Conservation (phyloP, 305 asterid genomes). For the Fraxinus floribunda region DNA sequence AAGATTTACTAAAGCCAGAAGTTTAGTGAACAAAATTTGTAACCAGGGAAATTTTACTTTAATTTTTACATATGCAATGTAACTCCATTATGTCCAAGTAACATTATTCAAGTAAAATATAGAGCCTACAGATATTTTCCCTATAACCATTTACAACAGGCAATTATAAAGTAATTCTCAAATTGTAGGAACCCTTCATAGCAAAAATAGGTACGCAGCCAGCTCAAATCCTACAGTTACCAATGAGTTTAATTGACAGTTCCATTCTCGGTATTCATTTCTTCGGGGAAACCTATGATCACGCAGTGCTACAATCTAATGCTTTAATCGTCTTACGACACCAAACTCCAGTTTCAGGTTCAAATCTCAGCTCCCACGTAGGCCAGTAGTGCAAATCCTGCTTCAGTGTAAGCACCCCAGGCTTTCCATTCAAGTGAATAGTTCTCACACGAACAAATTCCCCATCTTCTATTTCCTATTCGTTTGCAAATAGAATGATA, state of each 20-base stretch:
- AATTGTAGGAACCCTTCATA: neutral
- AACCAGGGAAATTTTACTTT: neutral
- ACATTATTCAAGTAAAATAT: neutral
- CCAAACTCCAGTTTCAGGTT: slow-evolving; percentile 82
- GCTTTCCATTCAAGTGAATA: slow-evolving; percentile 89
- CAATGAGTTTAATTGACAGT: neutral
- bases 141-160: neutral
- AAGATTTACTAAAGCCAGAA: neutral
- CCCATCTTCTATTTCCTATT: slow-evolving; percentile 76
- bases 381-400: slow-evolving; percentile 99
- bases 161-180: neutral
- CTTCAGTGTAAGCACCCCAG: slow-evolving; percentile 83
- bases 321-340: slow-evolving; percentile 68
- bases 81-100: too few species aligned
- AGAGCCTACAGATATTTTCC: neutral
- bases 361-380: slow-evolving; percentile 90
- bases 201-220: neutral
- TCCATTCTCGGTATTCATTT: neutral
- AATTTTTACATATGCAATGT: too few species aligned
- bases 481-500: neutral
- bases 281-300: slow-evolving; percentile 14
- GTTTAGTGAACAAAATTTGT: neutral
- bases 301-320: slow-evolving; percentile 34
- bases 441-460: slow-evolving; percentile 87
- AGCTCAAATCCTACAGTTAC: neutral